Evolutionary conservation across 73 alveolate species (phyloP), one percentile per base, ranked within the genome.

Genomic region (Symbiodinium natans): DNA sequence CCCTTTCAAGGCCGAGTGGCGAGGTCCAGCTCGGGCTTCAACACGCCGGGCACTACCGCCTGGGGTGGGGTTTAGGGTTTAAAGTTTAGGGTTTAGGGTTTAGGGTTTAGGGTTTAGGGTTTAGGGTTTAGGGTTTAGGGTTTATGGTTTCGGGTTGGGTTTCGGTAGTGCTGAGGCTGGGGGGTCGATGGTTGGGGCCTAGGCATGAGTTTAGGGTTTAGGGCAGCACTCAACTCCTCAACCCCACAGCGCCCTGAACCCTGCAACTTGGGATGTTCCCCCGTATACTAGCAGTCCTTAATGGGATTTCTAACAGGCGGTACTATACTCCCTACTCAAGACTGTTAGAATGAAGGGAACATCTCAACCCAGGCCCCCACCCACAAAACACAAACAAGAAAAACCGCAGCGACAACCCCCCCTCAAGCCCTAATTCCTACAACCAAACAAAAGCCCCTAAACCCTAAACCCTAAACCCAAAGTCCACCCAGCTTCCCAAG

Each of bases 41-140:
- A 84, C 84, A 87, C 94, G 41, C 42, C 40, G 52, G 95, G 95
- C 85, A 88, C 46, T 68, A 88, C 86, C 46, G 41, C 71, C 41
- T 21, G 19, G 13, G 59, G 17, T 46, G 9, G 59, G 59, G 59
- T 13, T 1, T 46, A 46, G 59, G 59, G 59, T 46, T 46, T 13
- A 46, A 2, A 21, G 6, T 46, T 46, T 46, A 46, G 59, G 68
- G 68, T 52, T 5, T 52, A 0, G 68, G 21, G 68, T 52, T 52
- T 52, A 52, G 29, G 29, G 68, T 27, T 5, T 52, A 52, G 68
- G 59, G 25, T 21, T 1, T 2, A 2, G 68, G 68, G 68, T 52
- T 52, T 52, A 5, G 68, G 68, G 68, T 52, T 8, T 8, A 52
- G 68, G 68, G 68, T 21, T 13, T 52, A 1, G 21, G 68, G 68